Base-by-base conservation (phyloP, 371 early-diverging fungal species). In the Racocetra persica region DNA sequence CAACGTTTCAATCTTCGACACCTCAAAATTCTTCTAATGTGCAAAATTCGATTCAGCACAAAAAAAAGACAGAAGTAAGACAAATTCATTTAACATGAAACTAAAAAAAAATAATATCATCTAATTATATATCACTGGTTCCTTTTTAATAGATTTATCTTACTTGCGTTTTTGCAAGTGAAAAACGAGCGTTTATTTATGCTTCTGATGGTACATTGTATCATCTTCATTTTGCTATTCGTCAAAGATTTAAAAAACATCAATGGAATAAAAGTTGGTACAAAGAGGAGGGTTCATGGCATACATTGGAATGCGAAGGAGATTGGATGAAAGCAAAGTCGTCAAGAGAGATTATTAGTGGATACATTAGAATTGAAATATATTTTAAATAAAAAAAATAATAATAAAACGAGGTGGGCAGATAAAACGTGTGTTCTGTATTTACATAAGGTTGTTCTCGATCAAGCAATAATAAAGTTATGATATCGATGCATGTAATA, bases 161-260 rank as follows among this genome's bases (percentile, higher is more conserved):
- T 2, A 52, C 52, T 16, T 71, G 72, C 51, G 28, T 22, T 16
- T 52, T 11, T 7, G 26, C 72, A n/a, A 52, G 51, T 18, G 38
- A 71, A 28, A 71, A 26, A 71, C 72, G 72, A 6, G 72, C 72
- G 2, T 51, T 71, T 71, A 18, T 71, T 22, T 52, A 51, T 52
- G 4, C 49, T 26, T 22, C 52, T 1, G 52, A 52, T 24, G 72
- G 28, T 4, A 26, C n/a, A 13, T 71, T 71, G 6, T 38, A 28
- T 71, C 52, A 71, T n/a, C 38, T 71, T 28, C 22, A 52, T 38
- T 52, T 71, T 71, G 13, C 14, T 52, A 18, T 71, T 14, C 22
- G 8, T 26, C 28, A 71, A 26, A 24, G 52, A 71, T 71, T 71
- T 52, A 57, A 57, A 5, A 57, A 57, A 20, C 57, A 57, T 20